A percentile compares a stretch with the other conserved stretches of the same genome.
These are phyloP conservation scores for Tetrahymena elliotti DNA, from an alignment of 73 alveolate species.

Conservation along the genomic window DNA sequence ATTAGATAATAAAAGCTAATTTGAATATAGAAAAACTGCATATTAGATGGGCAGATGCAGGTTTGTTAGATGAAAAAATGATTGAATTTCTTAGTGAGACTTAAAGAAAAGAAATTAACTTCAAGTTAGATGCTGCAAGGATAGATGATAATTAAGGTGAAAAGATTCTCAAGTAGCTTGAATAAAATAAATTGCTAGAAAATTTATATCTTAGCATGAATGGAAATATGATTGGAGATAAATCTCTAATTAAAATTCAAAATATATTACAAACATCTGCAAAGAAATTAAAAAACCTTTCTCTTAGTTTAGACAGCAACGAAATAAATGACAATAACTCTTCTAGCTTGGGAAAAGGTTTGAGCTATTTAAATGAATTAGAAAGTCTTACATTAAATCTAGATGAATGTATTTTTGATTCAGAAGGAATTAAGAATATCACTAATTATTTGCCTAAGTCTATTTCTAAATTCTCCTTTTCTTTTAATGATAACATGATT, in stretches of 20 bases:
- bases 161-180: not conserved
- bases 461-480: not conserved
- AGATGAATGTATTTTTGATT: not conserved
- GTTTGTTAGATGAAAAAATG: not conserved
- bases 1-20: not conserved
- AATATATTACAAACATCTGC: not conserved
- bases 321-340: not conserved
- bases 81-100: not conserved
- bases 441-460: not conserved
- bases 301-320: not conserved
- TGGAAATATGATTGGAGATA: not conserved
- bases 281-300: not conserved
- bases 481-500: not conserved
- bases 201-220: not conserved
- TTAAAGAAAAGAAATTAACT: not conserved
- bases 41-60: not conserved
- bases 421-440: not conserved
- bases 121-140: not conserved
- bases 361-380: not conserved
- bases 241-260: not conserved
- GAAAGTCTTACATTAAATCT: not conserved
- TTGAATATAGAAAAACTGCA: not conserved
- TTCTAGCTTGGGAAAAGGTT: not conserved
- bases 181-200: not conserved
- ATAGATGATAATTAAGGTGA: not conserved